Conservation (phyloP, 2,329 filamentous ascomycete species). For the Penicillium sp. region DNA sequence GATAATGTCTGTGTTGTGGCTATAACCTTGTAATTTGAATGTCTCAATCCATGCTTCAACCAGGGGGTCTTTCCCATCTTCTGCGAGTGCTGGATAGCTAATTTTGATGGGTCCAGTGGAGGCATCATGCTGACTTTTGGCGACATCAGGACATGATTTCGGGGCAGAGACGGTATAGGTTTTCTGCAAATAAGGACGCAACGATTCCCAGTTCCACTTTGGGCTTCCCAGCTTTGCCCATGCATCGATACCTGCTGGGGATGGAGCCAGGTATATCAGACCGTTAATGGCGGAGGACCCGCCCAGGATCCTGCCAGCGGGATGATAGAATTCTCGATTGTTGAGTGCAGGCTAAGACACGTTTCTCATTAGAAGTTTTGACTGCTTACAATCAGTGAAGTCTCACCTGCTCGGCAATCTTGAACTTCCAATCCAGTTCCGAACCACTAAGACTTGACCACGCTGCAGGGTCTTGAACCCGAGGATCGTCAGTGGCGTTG, state of each 20-base stretch:
- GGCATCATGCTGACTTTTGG: neutral
- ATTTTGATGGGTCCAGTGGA: slow-evolving; percentile 9
- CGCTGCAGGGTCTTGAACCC: slow-evolving; percentile 5
- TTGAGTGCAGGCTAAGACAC: slow-evolving; percentile 17
- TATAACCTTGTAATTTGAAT: slow-evolving; percentile 8
- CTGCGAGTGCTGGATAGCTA: slow-evolving; percentile 7
- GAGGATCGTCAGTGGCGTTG: slow-evolving; percentile 8
- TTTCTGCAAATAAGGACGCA: slow-evolving; percentile 15
- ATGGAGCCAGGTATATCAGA: slow-evolving; percentile 38
- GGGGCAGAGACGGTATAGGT: slow-evolving; percentile 6
- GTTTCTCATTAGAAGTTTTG: too few species aligned
- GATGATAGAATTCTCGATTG: slow-evolving; percentile 17
- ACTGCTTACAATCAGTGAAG: too few species aligned
- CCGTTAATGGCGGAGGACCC: slow-evolving; percentile 18
- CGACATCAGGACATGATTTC: too few species aligned
- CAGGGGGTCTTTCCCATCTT: slow-evolving; percentile 3
- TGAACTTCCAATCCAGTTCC: slow-evolving; percentile 16
- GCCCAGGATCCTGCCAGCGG: slow-evolving; percentile 30
- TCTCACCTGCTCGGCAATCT: slow-evolving; percentile 10
- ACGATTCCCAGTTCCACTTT: slow-evolving; percentile 15
- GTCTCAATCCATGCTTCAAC: slow-evolving; percentile 15
- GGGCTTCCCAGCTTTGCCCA: slow-evolving; percentile 25
- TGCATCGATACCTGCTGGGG: slow-evolving; percentile 36
- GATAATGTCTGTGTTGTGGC: slow-evolving; percentile 3
- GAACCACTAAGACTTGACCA: slow-evolving; percentile 9